These are phyloP conservation scores for Chrysochromulina parva DNA, from an alignment of 78 protist species.

Conservation along the genomic window DNA sequence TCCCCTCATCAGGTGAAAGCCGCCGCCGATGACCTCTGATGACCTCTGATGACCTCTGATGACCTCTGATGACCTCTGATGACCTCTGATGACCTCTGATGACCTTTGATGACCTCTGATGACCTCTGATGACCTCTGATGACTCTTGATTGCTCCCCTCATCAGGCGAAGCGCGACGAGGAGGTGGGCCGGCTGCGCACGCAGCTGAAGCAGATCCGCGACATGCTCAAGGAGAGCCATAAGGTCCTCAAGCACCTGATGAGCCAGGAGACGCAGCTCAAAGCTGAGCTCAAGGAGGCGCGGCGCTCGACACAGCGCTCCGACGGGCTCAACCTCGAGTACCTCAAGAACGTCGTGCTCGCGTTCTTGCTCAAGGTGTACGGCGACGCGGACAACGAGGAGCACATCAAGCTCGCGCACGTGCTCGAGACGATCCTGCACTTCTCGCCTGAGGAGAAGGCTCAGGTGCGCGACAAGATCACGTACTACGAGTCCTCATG, in stretches of 20 bases:
- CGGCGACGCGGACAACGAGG: neutral
- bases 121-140: too few species aligned
- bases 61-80: too few species aligned
- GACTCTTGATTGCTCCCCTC: neutral
- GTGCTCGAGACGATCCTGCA: neutral
- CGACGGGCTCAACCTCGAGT: neutral
- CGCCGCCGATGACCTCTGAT: too few species aligned
- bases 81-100: too few species aligned
- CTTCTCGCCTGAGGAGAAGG: neutral
- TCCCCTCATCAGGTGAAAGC: too few species aligned
- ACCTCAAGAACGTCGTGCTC: neutral
- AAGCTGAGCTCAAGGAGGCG: neutral
- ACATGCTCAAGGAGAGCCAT: neutral
- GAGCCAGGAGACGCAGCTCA: neutral
- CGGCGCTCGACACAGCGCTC: neutral
- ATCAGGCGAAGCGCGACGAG: slow-evolving; percentile 14
- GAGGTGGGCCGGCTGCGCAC: neutral
- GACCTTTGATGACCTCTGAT: too few species aligned
- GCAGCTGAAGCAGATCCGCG: neutral
- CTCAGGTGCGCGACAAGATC: neutral
- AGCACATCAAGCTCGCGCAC: neutral
- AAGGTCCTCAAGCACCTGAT: neutral
- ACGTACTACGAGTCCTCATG: neutral
- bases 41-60: too few species aligned
- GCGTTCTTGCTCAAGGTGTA: neutral